Conservation (phyloP, 257 asterid genomes). For the Misopates orontium region DNA sequence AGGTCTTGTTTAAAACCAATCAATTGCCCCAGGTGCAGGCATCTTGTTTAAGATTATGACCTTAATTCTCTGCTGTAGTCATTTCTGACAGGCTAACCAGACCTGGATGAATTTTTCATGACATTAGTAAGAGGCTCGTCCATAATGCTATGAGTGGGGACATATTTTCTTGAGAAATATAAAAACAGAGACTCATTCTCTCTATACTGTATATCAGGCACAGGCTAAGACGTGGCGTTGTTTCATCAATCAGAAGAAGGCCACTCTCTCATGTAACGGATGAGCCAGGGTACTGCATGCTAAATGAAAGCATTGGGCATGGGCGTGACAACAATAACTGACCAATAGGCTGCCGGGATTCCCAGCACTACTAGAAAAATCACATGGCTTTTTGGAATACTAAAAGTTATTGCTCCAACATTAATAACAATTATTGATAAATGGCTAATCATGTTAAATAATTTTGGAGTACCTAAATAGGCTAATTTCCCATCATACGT, state of each 20-base stretch:
- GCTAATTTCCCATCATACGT: constrained; percentile 94
- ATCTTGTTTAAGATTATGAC: background rate
- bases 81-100: background rate
- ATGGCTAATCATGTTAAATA: constrained; percentile 26
- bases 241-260: constrained; percentile 11
- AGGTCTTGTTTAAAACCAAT: too few relatives aligned
- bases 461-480: constrained; percentile 69
- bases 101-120: background rate
- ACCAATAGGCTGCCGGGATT: background rate
- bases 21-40: background rate
- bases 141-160: too few relatives aligned
- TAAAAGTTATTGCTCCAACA: constrained; percentile 23
- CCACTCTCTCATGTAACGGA: constrained; percentile 12
- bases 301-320: constrained; percentile 11
- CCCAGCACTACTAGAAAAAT: background rate
- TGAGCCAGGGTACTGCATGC: background rate
- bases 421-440: constrained; percentile 25
- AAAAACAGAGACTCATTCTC: background rate
- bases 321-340: constrained; percentile 7
- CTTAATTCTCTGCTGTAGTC: background rate
- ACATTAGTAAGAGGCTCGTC: background rate
- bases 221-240: background rate
- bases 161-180: background rate
- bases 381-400: constrained; percentile 11
- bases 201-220: background rate